Conservation (phyloP, 1,284 basidiomycete genomes). For the Ganoderma lingzhi region DNA sequence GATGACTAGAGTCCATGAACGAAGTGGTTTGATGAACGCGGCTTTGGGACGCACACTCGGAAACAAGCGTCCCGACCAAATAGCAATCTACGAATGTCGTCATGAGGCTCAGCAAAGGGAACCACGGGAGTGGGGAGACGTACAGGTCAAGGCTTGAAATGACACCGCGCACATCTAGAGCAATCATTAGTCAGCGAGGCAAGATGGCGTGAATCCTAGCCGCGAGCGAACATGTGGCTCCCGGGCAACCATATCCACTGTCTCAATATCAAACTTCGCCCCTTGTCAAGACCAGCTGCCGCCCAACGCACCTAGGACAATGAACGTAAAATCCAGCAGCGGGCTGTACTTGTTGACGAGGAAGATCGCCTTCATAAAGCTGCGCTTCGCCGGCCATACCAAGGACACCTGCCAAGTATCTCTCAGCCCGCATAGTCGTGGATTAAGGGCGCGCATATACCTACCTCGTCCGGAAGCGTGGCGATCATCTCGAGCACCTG, state of each 20-base stretch:
- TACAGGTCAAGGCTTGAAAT: not conserved
- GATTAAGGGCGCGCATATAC: not conserved
- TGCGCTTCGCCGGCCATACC: constrained; percentile 1
- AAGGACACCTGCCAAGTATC: not conserved
- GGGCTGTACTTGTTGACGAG: constrained; percentile 5
- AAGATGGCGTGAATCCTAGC: not conserved
- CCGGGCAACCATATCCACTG: not conserved
- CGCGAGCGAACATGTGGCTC: not conserved
- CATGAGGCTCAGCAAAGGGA: no score
- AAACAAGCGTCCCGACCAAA: not conserved
- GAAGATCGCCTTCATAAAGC: constrained; percentile 6
- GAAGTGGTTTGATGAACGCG: not conserved
- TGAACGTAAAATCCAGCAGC: not conserved
- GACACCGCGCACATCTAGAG: not conserved
- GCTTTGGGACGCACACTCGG: not conserved
- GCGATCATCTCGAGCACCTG: not conserved
- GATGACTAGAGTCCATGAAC: not conserved
- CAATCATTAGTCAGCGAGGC: not conserved
- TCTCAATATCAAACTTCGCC: no score
- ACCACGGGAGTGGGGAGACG: not conserved
- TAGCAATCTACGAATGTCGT: not conserved
- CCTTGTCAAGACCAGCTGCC: no score
- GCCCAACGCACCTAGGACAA: not conserved
- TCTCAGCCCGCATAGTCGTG: not conserved
- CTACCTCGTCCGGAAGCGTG: constrained; percentile 2